phyloP scores from a whole-genome alignment of 2,329 filamentous ascomycete species.

The Talaromyces sp. region DNA sequence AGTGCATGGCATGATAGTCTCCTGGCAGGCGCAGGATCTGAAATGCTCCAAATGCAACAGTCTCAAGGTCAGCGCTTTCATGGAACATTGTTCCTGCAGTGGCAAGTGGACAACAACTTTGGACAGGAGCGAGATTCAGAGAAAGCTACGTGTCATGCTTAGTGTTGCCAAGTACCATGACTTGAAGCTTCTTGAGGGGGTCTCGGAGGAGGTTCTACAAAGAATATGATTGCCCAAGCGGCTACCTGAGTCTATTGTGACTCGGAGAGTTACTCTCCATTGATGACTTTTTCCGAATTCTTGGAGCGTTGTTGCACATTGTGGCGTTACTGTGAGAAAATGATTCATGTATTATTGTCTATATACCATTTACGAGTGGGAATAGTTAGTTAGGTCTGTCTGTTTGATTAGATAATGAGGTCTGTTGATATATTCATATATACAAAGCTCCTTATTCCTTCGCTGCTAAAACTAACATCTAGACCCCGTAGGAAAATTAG shows the following conservation, averaged over 20 bases:
- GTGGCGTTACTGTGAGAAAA: background rate
- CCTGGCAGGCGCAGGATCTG: constrained; percentile 86
- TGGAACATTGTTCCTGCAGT: constrained; percentile 92
- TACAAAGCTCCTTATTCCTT: too few relatives aligned
- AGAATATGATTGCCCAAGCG: constrained; percentile 30
- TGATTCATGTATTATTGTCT: background rate
- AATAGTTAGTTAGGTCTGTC: background rate
- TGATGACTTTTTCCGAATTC: background rate
- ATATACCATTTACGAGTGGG: constrained; percentile 2
- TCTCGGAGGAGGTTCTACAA: constrained; percentile 61
- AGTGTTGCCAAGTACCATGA: constrained; percentile 74
- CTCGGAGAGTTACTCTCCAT: background rate
- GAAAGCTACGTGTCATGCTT: constrained; percentile 62
- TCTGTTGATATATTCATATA: too few relatives aligned
- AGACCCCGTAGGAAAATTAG: too few relatives aligned
- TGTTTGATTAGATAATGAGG: background rate
- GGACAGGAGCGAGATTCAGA: constrained; percentile 60
- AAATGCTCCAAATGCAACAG: constrained; percentile 68
- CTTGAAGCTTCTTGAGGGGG: constrained; percentile 71
- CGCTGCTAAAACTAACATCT: too few relatives aligned
- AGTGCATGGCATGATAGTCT: constrained; percentile 67
- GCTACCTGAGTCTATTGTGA: background rate
- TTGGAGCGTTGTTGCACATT: background rate
- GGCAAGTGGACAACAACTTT: constrained; percentile 75
- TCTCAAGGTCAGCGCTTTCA: constrained; percentile 81